These are phyloP conservation scores for Plantago lanceolata DNA, from an alignment of 305 asterid genomes.

Conservation along the genomic window DNA sequence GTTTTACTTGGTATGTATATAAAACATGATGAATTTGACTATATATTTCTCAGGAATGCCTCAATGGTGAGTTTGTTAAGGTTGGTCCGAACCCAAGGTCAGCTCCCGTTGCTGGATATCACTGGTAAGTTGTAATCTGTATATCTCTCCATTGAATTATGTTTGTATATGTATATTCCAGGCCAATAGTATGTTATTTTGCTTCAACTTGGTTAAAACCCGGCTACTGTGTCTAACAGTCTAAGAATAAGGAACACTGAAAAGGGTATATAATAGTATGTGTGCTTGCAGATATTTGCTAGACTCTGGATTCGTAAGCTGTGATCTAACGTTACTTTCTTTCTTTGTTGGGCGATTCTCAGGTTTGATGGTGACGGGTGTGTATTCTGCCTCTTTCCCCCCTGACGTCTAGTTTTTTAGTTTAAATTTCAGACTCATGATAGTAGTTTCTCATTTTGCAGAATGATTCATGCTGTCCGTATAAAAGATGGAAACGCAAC, in stretches of 20 bases:
- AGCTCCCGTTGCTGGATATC: conserved; percentile 93
- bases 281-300: conserved; percentile 3
- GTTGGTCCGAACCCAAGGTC: conserved; percentile 88
- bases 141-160: conserved; percentile 11
- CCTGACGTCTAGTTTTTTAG: conserved; percentile 18
- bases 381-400: conserved; percentile 30
- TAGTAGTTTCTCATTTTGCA: conserved; percentile 28
- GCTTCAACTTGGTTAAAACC: too few relatives aligned
- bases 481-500: conserved; percentile 90
- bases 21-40: conserved; percentile 6
- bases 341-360: conserved; percentile 32
- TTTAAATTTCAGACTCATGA: not conserved
- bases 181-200: too few relatives aligned
- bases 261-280: conserved; percentile 1
- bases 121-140: conserved; percentile 52
- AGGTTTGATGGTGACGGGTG: conserved; percentile 99
- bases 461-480: conserved; percentile 94
- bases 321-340: conserved; percentile 22
- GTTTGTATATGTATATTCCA: conserved; percentile 6
- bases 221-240: too few relatives aligned
- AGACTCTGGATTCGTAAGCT: conserved; percentile 16
- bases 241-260: too few relatives aligned
- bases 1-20: too few relatives aligned
- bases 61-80: conserved; percentile 94
- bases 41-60: conserved; percentile 60